Evolutionary conservation across 2,329 filamentous ascomycete genomes (phyloP), one percentile per base, ranked within the genome.

Genomic region (Monosporascus sp.): DNA sequence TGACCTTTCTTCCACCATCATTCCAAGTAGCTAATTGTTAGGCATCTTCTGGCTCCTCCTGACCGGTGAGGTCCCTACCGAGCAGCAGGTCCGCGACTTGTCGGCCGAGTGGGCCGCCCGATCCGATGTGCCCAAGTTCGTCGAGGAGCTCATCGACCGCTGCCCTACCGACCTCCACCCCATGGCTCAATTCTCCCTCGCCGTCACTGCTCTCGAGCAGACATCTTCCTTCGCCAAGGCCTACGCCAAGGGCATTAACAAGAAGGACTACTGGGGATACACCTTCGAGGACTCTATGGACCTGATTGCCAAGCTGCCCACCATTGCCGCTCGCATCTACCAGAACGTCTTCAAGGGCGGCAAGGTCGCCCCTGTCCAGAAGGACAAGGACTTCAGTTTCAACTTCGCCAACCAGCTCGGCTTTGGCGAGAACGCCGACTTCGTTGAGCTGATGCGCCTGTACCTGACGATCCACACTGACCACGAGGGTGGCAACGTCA

Each of bases 311-410:
- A 97, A 97, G 87, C 89, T 99, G 67, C 94, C 94, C 73, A 97
- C 90, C 74, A 97, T 99, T 69, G 94, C 94, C 61, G 82, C 94
- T 60, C 90, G 91, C 80, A 99, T 99, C 84, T 99, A 99, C 87
- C 94, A 96, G 82, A 99, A 99, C 76, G 88, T 97, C 74, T 99
- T 96, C 90, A 97, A 97, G 87, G 94, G 96, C 71, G 94, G 94
- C 79, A 97, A 97, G 87, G 93, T 99, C 64, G 89, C 90, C 57
- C 74, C 91, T 52, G 85, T 96, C 74, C 87, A 97, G 83, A 95
- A 96, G 84, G 93, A 97, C 81, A 94, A 97, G 89, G 94, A 99
- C 74, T 99, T 97, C 82, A 84, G 87, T 67, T 99, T 88, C 89
- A 99, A 99, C 88, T 89, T 99, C 74, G 92, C 94, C 77, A 97